These are phyloP conservation scores for Magnaporthiopsis rhizophila DNA, from an alignment of 2,329 filamentous ascomycete species.

Conservation along the genomic window DNA sequence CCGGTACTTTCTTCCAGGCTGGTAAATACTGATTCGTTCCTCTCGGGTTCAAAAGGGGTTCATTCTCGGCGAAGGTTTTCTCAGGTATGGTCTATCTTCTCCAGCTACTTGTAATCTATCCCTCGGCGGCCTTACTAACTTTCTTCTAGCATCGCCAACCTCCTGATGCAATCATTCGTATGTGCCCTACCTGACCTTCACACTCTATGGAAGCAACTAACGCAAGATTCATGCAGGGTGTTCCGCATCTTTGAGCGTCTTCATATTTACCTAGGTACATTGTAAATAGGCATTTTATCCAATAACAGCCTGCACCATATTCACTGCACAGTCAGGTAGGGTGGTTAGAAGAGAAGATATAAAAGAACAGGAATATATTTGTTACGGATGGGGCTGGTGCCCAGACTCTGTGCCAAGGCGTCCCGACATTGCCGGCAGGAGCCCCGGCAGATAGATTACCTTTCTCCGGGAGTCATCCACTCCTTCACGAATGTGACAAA, in stretches of 20 bases:
- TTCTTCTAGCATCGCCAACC: conserved; percentile 64
- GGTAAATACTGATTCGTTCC: not conserved
- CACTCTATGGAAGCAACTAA: not conserved
- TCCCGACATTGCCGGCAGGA: too few species aligned
- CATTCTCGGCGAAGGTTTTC: conserved; percentile 83
- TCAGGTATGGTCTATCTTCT: conserved; percentile 37
- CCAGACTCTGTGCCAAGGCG: too few species aligned
- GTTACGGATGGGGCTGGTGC: too few species aligned
- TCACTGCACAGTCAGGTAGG: too few species aligned
- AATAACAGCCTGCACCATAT: too few species aligned
- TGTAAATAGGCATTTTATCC: too few species aligned
- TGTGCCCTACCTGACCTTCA: not conserved
- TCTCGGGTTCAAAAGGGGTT: conserved; percentile 49
- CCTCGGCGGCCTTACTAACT: not conserved
- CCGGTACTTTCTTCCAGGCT: conserved; percentile 16
- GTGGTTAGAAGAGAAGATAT: too few species aligned
- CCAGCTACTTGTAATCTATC: not conserved
- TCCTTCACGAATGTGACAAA: too few species aligned
- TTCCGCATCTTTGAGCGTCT: conserved; percentile 48
- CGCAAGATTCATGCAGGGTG: conserved; percentile 24
- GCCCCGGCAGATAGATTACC: too few species aligned
- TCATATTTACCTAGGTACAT: too few species aligned
- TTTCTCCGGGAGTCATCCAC: too few species aligned
- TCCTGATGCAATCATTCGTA: conserved; percentile 65
- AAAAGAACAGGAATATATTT: too few species aligned